Percentiles rank a stretch among this genome's conserved stretches.
These are phyloP conservation scores for Carex cristatella DNA, from an alignment of 176 grass and related monocot genomes.

Conservation along the genomic window DNA sequence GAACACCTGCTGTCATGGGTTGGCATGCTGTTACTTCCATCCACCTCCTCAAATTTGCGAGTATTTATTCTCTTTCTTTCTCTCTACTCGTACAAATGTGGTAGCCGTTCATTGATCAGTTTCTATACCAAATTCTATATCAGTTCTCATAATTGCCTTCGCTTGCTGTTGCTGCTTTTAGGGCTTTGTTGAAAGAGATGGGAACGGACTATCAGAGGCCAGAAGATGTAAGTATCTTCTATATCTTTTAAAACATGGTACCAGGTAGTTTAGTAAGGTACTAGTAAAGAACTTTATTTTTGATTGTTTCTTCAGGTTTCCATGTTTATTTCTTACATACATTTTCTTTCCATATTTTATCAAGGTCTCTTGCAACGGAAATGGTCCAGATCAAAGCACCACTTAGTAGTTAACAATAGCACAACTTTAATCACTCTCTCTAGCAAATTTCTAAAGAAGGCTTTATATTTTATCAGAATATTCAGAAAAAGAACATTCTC, in stretches of 20 bases:
- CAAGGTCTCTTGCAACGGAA: constrained; percentile 49
- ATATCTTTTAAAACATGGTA: not conserved
- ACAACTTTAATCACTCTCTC: constrained; percentile 34
- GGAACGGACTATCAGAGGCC: not conserved
- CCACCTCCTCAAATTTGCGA: constrained; percentile 55
- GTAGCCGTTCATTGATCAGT: not conserved
- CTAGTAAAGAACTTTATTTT: not conserved
- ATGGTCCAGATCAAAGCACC: constrained; percentile 64
- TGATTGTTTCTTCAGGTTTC: not conserved
- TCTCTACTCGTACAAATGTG: not conserved
- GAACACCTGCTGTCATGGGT: constrained; percentile 48
- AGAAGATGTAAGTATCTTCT: not conserved
- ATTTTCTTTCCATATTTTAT: constrained; percentile 37
- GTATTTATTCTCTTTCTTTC: constrained; percentile 31
- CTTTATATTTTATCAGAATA: not conserved
- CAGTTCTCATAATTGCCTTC: not conserved
- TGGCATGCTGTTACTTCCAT: constrained; percentile 70
- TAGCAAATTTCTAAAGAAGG: not conserved
- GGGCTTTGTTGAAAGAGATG: not conserved
- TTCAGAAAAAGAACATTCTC: not conserved
- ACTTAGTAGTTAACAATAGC: constrained; percentile 40
- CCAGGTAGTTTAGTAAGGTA: not conserved
- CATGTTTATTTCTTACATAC: not conserved
- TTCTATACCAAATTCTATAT: constrained; percentile 13
- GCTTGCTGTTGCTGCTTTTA: not conserved